Evolutionary conservation across 495 filamentous ascomycete species (phyloP).

Genomic region (Daldinia caldariorum): DNA sequence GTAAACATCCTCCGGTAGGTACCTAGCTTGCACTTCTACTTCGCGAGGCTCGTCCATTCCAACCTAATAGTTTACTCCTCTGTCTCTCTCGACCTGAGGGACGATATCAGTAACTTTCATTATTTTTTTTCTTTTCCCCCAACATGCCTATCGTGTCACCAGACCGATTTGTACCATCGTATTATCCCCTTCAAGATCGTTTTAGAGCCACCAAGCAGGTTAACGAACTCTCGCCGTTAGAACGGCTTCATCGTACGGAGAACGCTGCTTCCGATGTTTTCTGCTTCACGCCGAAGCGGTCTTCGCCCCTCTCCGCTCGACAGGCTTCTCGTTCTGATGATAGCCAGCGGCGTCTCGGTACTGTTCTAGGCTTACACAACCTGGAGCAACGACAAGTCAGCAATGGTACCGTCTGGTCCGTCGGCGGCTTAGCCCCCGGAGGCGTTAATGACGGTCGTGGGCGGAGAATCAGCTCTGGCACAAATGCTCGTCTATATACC

Average conservation of each 20-base stretch:
- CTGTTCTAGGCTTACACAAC: conserved; percentile 49
- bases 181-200: conserved; percentile 59
- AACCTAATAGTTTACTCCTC: conserved; percentile 26
- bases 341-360: conserved; percentile 49
- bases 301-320: conserved; percentile 48
- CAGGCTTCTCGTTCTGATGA: conserved; percentile 47
- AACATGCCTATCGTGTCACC: conserved; percentile 52
- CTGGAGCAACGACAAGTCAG: conserved; percentile 64
- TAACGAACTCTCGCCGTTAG: conserved; percentile 66
- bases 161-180: conserved; percentile 77
- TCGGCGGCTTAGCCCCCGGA: conserved; percentile 71
- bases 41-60: background rate
- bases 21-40: conserved; percentile 1
- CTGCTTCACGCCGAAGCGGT: conserved; percentile 55
- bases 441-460: conserved; percentile 70
- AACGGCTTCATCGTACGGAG: conserved; percentile 68
- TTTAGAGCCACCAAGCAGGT: conserved; percentile 73
- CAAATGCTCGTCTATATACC: conserved; percentile 77
- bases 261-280: conserved; percentile 73
- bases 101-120: conserved; percentile 45
- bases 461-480: conserved; percentile 70
- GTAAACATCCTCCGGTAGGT: background rate
- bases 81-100: conserved; percentile 35
- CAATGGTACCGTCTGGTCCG: conserved; percentile 79
- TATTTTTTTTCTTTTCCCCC: conserved; percentile 42